phyloP scores from a whole-genome alignment of 768 basidiomycete genomes.

The Panaeolus cyanescens region DNA sequence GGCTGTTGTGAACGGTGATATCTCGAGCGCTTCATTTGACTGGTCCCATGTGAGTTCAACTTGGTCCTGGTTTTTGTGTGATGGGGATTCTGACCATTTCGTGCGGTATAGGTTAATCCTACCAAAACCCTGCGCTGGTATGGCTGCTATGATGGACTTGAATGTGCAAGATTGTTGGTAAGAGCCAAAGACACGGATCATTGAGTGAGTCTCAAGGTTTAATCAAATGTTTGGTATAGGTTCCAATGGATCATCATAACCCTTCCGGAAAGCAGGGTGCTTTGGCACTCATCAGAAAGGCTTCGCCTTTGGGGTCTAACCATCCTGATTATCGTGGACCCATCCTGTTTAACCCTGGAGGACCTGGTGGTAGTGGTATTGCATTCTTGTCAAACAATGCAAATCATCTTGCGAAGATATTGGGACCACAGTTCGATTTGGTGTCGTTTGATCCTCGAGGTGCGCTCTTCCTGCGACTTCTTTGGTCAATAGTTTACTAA shows the following conservation, averaged over 20 bases:
- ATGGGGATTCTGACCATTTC: background rate
- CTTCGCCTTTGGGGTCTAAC: constrained; percentile 27
- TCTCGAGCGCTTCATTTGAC: background rate
- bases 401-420: constrained; percentile 22
- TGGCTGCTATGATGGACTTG: background rate
- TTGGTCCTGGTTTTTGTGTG: background rate
- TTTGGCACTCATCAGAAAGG: constrained; percentile 45
- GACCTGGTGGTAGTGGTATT: constrained; percentile 49
- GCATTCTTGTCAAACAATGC: constrained; percentile 23
- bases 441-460: constrained; percentile 51
- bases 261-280: constrained; percentile 36
- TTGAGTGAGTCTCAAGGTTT: background rate
- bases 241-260: constrained; percentile 46
- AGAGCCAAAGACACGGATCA: background rate
- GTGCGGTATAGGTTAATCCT: background rate
- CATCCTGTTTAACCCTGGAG: constrained; percentile 49
- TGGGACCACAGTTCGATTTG: constrained; percentile 47
- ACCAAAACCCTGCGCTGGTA: background rate
- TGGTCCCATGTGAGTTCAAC: background rate
- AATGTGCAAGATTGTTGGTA: background rate
- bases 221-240: constrained; percentile 24
- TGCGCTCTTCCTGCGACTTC: constrained; percentile 11
- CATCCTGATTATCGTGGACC: constrained; percentile 42
- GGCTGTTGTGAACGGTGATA: too few species aligned
- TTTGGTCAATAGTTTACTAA: background rate